Evolutionary conservation across 352 stramenopile species (phyloP).

Genomic region (Phytophthora tubulina): DNA sequence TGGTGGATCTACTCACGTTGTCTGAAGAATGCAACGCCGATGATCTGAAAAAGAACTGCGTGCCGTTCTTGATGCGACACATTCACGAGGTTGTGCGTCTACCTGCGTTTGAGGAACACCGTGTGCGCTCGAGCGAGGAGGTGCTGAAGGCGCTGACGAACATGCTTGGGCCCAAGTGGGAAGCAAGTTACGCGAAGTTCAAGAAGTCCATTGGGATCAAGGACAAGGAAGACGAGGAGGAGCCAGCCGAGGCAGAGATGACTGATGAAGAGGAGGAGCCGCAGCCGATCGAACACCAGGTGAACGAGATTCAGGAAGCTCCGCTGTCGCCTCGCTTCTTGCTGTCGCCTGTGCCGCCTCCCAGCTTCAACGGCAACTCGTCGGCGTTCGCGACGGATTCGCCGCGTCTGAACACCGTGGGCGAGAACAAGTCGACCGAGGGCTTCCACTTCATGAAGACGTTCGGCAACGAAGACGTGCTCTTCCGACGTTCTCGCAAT

Average conservation of each 20-base stretch:
- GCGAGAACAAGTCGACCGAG: constrained; percentile 48
- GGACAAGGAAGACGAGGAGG: constrained; percentile 43
- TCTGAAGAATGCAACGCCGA: constrained; percentile 81
- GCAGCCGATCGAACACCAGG: constrained; percentile 32
- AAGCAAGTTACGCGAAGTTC: constrained; percentile 78
- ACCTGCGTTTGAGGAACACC: constrained; percentile 77
- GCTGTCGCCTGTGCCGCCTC: constrained; percentile 53
- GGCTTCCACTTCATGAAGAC: constrained; percentile 70
- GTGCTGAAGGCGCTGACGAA: constrained; percentile 84
- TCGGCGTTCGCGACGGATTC: constrained; percentile 61
- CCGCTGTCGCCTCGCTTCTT: constrained; percentile 69
- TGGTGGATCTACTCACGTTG: constrained; percentile 79
- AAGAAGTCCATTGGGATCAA: constrained; percentile 54
- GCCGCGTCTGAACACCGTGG: constrained; percentile 51
- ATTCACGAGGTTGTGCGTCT: constrained; percentile 88
- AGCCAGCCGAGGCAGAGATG: constrained; percentile 36
- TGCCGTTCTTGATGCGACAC: constrained; percentile 88
- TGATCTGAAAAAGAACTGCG: constrained; percentile 88
- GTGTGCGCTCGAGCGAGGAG: constrained; percentile 84
- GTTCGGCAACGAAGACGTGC: constrained; percentile 69
- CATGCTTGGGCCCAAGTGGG: constrained; percentile 83
- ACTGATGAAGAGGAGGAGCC: constrained; percentile 31
- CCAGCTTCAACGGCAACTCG: constrained; percentile 47
- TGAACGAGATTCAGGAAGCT: constrained; percentile 51
- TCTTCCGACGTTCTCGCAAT: constrained; percentile 70